phyloP scores from a whole-genome alignment of 768 basidiomycete species.

The Suillus discolor region DNA sequence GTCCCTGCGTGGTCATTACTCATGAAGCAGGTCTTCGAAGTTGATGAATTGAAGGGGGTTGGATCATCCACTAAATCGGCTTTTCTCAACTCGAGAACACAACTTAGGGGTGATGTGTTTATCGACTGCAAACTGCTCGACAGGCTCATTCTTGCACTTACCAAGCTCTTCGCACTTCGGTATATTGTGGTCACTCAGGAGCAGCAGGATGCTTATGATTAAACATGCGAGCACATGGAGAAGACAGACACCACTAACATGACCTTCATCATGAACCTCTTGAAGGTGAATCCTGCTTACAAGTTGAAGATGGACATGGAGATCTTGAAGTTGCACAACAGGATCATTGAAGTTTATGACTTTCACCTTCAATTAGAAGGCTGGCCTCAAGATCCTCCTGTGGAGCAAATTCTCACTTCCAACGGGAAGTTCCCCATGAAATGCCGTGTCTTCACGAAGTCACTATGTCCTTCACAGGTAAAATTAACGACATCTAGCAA shows the following conservation, averaged over 20 bases:
- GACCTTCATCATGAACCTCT: neutral
- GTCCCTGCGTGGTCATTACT: neutral
- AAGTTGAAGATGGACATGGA: neutral
- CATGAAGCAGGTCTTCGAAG: neutral
- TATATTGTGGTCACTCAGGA: neutral
- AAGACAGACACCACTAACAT: neutral
- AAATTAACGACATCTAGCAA: neutral
- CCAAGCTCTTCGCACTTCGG: neutral
- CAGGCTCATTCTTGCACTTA: neutral
- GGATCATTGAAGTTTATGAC: neutral
- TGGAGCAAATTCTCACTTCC: neutral
- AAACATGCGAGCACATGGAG: neutral
- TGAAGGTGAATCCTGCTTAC: neutral
- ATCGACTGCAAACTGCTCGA: neutral
- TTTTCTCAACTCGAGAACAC: neutral
- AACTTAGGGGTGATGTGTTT: neutral
- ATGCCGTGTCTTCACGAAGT: neutral
- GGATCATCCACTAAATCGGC: neutral
- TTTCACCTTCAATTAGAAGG: neutral
- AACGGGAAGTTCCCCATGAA: neutral
- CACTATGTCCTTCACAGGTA: neutral
- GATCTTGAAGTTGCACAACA: neutral
- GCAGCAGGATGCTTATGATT: neutral
- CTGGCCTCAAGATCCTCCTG: neutral
- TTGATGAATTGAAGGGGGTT: neutral